Evolutionary conservation across 2,329 filamentous ascomycete genomes (phyloP).

Genomic region (Plectosphaerella plurivora): DNA sequence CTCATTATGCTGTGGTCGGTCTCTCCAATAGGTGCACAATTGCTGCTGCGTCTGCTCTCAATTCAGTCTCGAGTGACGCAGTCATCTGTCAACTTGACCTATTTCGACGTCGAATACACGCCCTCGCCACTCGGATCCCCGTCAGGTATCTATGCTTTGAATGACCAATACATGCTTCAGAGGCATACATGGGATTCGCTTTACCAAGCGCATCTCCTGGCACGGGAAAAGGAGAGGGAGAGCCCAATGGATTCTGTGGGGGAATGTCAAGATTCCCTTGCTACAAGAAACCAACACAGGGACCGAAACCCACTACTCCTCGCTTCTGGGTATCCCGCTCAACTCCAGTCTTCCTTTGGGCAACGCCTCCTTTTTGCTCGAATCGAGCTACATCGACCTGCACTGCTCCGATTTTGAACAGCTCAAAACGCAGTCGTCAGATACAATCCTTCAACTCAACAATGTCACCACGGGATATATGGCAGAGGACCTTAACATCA

Average conservation of each 20-base stretch:
- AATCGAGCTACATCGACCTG: conserved; percentile 6
- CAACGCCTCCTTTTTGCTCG: conserved; percentile 5
- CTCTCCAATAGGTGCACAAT: conserved; percentile 19
- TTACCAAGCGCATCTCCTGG: neutral
- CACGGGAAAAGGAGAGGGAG: conserved; percentile 2
- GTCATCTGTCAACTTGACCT: no score
- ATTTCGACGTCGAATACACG: no score
- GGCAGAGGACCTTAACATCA: no score
- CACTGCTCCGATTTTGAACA: neutral
- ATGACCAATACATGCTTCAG: no score
- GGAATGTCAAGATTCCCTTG: conserved; percentile 21
- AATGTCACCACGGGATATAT: no score
- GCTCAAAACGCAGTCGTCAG: no score
- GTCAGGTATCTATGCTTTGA: no score
- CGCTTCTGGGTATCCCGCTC: neutral
- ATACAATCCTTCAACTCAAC: no score
- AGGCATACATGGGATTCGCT: neutral
- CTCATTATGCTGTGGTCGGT: conserved; percentile 21
- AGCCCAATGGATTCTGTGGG: conserved; percentile 18
- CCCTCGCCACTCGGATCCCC: no score
- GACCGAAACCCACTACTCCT: neutral
- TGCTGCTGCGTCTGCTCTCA: no score
- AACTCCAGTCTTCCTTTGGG: neutral
- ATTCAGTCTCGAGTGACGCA: no score
- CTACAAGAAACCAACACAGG: neutral